These are phyloP conservation scores for Trebouxia sp. DNA, from an alignment of 139 green algal genomes.

Conservation along the genomic window DNA sequence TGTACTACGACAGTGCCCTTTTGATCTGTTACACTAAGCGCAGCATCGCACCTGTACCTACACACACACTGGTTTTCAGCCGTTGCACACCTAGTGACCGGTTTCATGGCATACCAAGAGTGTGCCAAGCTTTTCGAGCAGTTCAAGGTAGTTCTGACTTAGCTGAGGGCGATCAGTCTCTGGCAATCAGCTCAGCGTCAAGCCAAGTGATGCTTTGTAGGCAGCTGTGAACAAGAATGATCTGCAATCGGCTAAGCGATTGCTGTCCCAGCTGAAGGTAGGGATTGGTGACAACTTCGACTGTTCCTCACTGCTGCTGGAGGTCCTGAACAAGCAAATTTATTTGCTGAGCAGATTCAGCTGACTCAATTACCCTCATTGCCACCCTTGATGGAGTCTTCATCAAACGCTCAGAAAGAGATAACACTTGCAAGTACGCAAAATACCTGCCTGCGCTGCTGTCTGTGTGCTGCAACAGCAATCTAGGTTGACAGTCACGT, in stretches of 20 bases:
- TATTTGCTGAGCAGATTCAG: constrained; percentile 66
- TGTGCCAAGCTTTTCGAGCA: constrained; percentile 46
- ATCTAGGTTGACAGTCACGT: not conserved
- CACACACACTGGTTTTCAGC: too few relatives aligned
- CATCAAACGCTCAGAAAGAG: constrained; percentile 71
- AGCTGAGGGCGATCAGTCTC: not conserved
- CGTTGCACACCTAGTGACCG: too few relatives aligned
- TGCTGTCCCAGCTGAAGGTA: constrained; percentile 1
- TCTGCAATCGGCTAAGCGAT: not conserved
- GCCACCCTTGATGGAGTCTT: constrained; percentile 66
- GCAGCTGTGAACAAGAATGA: constrained; percentile 19
- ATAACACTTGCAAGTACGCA: constrained; percentile 72
- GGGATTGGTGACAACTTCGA: not conserved
- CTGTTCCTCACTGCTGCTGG: not conserved
- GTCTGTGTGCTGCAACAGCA: not conserved
- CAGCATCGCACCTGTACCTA: too few relatives aligned
- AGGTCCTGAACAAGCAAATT: too few relatives aligned
- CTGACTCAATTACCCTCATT: constrained; percentile 77
- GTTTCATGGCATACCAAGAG: constrained; percentile 35
- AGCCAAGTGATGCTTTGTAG: not conserved
- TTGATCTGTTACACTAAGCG: too few relatives aligned
- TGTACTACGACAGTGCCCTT: too few relatives aligned
- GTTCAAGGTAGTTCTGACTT: constrained; percentile 50
- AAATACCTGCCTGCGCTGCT: not conserved
- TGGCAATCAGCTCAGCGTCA: not conserved